Conservation (phyloP, 352 stramenopile genomes). For the Phytophthora palmivora region DNA sequence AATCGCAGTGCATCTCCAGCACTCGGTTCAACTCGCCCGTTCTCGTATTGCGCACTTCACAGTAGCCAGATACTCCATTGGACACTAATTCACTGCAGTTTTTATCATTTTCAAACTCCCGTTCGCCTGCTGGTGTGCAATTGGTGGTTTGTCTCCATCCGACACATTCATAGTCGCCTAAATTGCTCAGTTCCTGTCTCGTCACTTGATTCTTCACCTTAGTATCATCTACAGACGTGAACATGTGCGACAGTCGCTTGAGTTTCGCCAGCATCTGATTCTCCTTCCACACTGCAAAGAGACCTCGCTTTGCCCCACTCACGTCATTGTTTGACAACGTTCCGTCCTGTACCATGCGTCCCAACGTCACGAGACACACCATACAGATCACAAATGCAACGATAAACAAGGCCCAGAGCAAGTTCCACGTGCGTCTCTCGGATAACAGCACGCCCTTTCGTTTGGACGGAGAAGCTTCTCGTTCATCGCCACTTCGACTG, state of each 20-base stretch:
- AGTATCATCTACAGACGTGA: constrained; percentile 35
- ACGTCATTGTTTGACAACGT: constrained; percentile 54
- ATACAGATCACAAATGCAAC: constrained; percentile 55
- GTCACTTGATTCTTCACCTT: constrained; percentile 32
- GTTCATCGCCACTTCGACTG: constrained; percentile 36
- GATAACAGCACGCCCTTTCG: constrained; percentile 16
- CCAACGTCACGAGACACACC: constrained; percentile 57
- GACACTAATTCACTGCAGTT: constrained; percentile 48
- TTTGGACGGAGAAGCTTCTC: constrained; percentile 7
- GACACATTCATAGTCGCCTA: constrained; percentile 65
- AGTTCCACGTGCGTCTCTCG: constrained; percentile 47
- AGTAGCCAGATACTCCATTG: constrained; percentile 61
- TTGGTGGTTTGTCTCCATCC: constrained; percentile 61
- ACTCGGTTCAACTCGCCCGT: constrained; percentile 51
- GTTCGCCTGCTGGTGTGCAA: constrained; percentile 50
- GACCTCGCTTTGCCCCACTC: constrained; percentile 25
- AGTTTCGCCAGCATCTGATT: constrained; percentile 52
- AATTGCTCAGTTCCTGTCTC: constrained; percentile 32
- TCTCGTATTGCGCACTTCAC: constrained; percentile 54
- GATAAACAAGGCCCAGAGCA: constrained; percentile 57
- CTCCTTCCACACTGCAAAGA: constrained; percentile 51
- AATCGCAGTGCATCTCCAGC: constrained; percentile 73
- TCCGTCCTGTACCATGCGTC: constrained; percentile 54
- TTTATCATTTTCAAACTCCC: constrained; percentile 46
- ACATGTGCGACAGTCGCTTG: constrained; percentile 49